Conservation (phyloP, 2,329 filamentous ascomycete genomes). For the Arthroderma uncinatum region DNA sequence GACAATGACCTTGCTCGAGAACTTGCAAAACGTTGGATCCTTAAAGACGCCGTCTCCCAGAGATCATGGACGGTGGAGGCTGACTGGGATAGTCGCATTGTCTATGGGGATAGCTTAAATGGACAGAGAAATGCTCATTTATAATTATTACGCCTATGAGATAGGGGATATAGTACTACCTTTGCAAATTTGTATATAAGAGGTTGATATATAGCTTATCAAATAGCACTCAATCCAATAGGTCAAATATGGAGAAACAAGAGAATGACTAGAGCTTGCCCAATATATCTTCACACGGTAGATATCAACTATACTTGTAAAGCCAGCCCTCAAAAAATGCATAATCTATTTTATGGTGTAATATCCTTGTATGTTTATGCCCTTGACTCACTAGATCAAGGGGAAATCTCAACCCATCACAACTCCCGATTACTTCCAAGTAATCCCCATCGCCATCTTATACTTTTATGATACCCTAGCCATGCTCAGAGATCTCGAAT, state of each 20-base stretch:
- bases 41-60: conserved; percentile 1
- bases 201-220: not conserved
- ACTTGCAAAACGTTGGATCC: conserved; percentile 15
- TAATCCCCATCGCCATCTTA: not conserved
- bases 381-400: not conserved
- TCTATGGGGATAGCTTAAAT: conserved; percentile 11
- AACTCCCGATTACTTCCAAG: conserved; percentile 2
- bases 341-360: not conserved
- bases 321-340: not conserved
- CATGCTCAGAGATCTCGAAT: not conserved
- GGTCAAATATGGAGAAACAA: too few relatives aligned
- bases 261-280: too few relatives aligned
- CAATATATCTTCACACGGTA: too few relatives aligned
- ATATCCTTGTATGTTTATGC: not conserved
- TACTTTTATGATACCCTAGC: not conserved
- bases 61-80: conserved; percentile 12
- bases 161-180: not conserved
- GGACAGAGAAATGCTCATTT: conserved; percentile 1
- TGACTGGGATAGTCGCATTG: conserved; percentile 16
- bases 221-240: not conserved
- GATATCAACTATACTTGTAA: too few relatives aligned
- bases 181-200: not conserved
- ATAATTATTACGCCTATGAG: not conserved
- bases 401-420: not conserved
- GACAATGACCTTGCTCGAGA: conserved; percentile 23